Evolutionary conservation across 305 asterid genomes (phyloP).

Genomic region (Fraxinus sp.): DNA sequence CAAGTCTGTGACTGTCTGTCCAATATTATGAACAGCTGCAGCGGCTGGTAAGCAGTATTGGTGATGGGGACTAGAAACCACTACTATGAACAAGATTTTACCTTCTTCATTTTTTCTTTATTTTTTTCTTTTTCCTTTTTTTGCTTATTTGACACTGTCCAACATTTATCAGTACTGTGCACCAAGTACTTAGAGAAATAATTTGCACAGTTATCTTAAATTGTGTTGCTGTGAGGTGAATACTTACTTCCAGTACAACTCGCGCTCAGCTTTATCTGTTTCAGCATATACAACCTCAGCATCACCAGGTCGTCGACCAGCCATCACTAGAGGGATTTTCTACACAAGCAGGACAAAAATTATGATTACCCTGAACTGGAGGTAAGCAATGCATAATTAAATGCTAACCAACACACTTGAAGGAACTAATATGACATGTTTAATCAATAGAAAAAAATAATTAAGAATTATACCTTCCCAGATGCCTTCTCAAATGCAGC

Average conservation of each 20-base stretch:
- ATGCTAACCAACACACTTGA: not conserved
- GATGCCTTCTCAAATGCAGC: slow-evolving; percentile 58
- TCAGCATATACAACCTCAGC: slow-evolving; percentile 75
- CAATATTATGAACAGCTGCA: not conserved
- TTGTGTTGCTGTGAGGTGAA: not conserved
- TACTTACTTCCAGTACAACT: slow-evolving; percentile 84
- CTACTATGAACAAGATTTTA: not conserved
- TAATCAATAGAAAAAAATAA: not conserved
- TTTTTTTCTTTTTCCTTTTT: no score
- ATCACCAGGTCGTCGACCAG: slow-evolving; percentile 84
- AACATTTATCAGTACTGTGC: not conserved
- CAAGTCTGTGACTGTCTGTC: not conserved
- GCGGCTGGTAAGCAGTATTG: not conserved
- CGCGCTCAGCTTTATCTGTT: slow-evolving; percentile 67
- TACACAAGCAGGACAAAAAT: slow-evolving; percentile 17
- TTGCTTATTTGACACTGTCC: not conserved
- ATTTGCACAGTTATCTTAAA: not conserved
- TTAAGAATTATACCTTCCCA: slow-evolving; percentile 35
- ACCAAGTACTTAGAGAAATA: not conserved
- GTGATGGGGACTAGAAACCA: not conserved
- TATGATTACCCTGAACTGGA: not conserved
- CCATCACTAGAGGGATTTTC: slow-evolving; percentile 48
- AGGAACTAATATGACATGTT: not conserved
- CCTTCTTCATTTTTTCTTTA: not conserved
- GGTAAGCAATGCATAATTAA: not conserved